Percentiles rank a stretch among this genome's conserved stretches.
Conservation (phyloP, 2,329 filamentous ascomycete genomes). For the Stemphylium lycopersici region DNA sequence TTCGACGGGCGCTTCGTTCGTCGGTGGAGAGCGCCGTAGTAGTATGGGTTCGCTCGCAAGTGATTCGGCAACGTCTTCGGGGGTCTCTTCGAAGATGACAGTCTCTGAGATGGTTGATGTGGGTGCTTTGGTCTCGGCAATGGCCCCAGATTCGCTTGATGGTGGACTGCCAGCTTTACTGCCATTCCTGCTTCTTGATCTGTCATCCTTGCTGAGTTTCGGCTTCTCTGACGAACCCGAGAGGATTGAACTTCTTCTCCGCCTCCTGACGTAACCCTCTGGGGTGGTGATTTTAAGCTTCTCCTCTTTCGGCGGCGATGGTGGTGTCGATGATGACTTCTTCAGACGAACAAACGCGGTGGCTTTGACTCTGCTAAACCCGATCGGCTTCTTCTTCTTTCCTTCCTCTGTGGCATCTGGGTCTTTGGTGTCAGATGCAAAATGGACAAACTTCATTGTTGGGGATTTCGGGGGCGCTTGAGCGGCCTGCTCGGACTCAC, state of each 20-base stretch:
- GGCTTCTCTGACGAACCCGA: slow-evolving; percentile 31
- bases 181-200: slow-evolving; percentile 34
- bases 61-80: slow-evolving; percentile 6
- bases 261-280: slow-evolving; percentile 27
- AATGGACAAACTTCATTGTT: slow-evolving; percentile 43
- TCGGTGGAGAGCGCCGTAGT: slow-evolving; percentile 1
- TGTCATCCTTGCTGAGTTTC: slow-evolving; percentile 37
- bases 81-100: slow-evolving; percentile 16
- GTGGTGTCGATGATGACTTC: slow-evolving; percentile 27
- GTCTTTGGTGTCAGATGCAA: slow-evolving; percentile 49
- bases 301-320: slow-evolving; percentile 36
- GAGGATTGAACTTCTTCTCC: slow-evolving; percentile 24
- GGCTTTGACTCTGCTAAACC: slow-evolving; percentile 35
- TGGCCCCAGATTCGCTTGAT: slow-evolving; percentile 8
- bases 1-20: slow-evolving; percentile 6
- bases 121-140: not conserved
- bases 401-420: slow-evolving; percentile 34
- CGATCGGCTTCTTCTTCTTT: slow-evolving; percentile 38
- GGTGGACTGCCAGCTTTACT: slow-evolving; percentile 20
- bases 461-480: slow-evolving; percentile 41
- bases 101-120: slow-evolving; percentile 20
- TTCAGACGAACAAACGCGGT: slow-evolving; percentile 43
- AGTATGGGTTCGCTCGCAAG: slow-evolving; percentile 1
- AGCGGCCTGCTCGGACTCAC: slow-evolving; percentile 47
- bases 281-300: slow-evolving; percentile 32